These are phyloP conservation scores for Phaeodactylum tricornutum DNA, from an alignment of 108 stramenopile species.

Conservation along the genomic window DNA sequence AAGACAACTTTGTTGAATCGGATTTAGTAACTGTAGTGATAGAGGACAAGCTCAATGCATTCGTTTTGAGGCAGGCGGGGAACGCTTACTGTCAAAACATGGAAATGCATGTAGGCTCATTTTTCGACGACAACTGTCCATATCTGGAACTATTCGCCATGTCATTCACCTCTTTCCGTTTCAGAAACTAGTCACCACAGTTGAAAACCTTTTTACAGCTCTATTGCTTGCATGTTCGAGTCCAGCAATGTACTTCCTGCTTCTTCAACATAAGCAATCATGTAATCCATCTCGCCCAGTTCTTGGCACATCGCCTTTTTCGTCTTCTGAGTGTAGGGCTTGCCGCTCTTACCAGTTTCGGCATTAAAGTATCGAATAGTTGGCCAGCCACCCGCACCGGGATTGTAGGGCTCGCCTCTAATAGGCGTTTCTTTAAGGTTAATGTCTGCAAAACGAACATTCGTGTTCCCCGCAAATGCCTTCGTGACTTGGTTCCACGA, in stretches of 20 bases:
- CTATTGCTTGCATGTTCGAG: too few relatives aligned
- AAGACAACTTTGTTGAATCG: too few relatives aligned
- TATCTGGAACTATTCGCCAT: too few relatives aligned
- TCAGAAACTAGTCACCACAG: too few relatives aligned
- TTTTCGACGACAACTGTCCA: too few relatives aligned
- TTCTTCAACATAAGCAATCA: constrained; percentile 40
- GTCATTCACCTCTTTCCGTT: too few relatives aligned
- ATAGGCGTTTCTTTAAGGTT: constrained; percentile 28
- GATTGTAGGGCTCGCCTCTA: constrained; percentile 22
- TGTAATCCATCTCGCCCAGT: constrained; percentile 28
- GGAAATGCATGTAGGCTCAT: too few relatives aligned
- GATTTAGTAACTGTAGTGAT: too few relatives aligned
- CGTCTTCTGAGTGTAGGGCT: constrained; percentile 41
- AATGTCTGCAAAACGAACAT: constrained; percentile 46
- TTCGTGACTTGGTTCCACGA: constrained; percentile 54
- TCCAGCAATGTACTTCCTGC: constrained; percentile 32
- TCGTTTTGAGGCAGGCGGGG: too few relatives aligned
- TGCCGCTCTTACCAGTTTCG: constrained; percentile 46
- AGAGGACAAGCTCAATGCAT: too few relatives aligned
- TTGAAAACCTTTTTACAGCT: too few relatives aligned
- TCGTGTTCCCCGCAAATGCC: constrained; percentile 31
- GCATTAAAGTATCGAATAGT: constrained; percentile 61
- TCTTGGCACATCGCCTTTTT: constrained; percentile 43
- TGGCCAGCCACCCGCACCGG: constrained; percentile 66
- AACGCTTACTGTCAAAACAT: too few relatives aligned